A percentile compares a stretch with the other conserved stretches of the same genome.
These are phyloP conservation scores for Globisporangium spinosum DNA, from an alignment of 352 stramenopile genomes.

Conservation along the genomic window DNA sequence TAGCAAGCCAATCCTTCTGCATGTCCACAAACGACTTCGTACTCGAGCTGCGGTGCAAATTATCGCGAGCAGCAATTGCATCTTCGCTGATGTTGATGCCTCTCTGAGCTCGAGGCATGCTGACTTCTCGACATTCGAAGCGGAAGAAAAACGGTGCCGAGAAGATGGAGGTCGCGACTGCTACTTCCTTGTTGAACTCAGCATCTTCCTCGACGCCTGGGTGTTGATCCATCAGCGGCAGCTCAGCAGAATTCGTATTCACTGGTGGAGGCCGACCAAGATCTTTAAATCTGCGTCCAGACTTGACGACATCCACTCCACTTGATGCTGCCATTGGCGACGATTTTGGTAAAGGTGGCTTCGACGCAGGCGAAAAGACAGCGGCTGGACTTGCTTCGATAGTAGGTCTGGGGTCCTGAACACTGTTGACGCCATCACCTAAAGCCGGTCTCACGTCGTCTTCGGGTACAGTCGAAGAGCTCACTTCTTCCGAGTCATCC, in stretches of 20 bases:
- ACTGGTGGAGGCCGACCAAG: slow-evolving; percentile 23
- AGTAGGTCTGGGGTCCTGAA: not conserved
- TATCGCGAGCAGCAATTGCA: slow-evolving; percentile 3
- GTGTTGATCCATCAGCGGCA: slow-evolving; percentile 29
- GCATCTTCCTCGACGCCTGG: slow-evolving; percentile 60
- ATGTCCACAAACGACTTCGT: slow-evolving; percentile 51
- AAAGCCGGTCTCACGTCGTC: slow-evolving; percentile 5
- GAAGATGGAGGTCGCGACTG: slow-evolving; percentile 76
- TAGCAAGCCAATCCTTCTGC: slow-evolving; percentile 14
- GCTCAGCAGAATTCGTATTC: slow-evolving; percentile 24
- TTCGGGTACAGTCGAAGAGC: slow-evolving; percentile 23
- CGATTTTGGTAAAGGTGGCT: slow-evolving; percentile 17
- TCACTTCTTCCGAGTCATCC: slow-evolving; percentile 50
- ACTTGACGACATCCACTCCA: not conserved
- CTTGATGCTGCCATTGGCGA: slow-evolving; percentile 4
- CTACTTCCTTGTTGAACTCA: slow-evolving; percentile 83
- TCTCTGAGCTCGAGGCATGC: slow-evolving; percentile 18
- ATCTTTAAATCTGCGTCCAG: slow-evolving; percentile 16
- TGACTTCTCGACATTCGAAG: slow-evolving; percentile 74
- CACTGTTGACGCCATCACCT: not conserved
- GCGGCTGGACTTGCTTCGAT: not conserved
- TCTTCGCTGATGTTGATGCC: not conserved
- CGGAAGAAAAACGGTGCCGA: slow-evolving; percentile 84
- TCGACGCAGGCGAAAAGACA: slow-evolving; percentile 16
- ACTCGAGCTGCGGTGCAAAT: slow-evolving; percentile 38